Base-by-base conservation (phyloP, 768 basidiomycete genomes). In the Jaapia argillacea region DNA sequence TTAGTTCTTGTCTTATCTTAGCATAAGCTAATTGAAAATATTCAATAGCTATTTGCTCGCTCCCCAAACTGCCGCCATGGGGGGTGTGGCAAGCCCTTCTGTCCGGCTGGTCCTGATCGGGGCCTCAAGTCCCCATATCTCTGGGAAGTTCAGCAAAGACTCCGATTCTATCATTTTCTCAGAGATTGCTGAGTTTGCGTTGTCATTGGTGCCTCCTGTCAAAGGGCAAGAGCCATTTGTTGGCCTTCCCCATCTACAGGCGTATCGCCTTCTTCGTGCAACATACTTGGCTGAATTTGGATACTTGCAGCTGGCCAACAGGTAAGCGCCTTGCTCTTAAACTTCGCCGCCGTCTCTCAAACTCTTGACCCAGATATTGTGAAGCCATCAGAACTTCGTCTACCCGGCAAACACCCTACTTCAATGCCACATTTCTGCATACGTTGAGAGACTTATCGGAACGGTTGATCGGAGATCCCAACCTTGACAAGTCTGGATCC, bases 121-220 rank as follows among this genome's bases (percentile, higher is more conserved):
- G n/a, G 72, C 75, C 16, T 76, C 69, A 46, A 76, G 65, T 55
- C 84, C 81, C 4, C 67, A 64, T 40, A 55, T 56, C 25, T 62
- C 58, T 28, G 70, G 76, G 0, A 68, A 62, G 42, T 79, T 78
- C 55, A 62, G 67, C 56, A 77, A 72, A 56, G 79, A 91, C 54
- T 62, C 71, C 2, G 92, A 96, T 55, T 65, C 83, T 2, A 66
- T 91, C 40, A 76, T 93, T 46, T 75, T 96, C 50, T 81, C 91
- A 2, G 96, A 99, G 64, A 81, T 96, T 39, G 67, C 81, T 12
- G 96, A 99, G 64, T 98, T 90, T 58, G 93, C 89, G 0, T 56
- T 91, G 36, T 88, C 88, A 4, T 63, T 94, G 28, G 68, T 74
- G n/a, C 64, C 82, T 3, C 60, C 73, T 1, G 53, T 69, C 2